Base-by-base conservation (phyloP, 768 basidiomycete species). In the Russula earlei region DNA sequence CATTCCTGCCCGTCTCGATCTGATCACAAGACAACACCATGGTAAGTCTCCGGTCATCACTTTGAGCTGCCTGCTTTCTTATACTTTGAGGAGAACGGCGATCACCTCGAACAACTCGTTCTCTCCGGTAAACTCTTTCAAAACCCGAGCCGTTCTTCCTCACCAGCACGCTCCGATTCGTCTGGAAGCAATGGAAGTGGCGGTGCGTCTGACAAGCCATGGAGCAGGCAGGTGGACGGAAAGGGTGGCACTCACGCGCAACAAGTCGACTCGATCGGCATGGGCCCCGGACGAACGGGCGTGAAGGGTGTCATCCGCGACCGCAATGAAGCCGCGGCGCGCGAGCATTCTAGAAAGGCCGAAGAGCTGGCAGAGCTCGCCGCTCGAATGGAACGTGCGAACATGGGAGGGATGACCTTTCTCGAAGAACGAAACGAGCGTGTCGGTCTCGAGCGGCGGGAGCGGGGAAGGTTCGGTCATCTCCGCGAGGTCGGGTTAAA, bases 271-370 rank as follows among this genome's bases (percentile, higher is more conserved):
- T 82, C 83, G 12, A 88, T 91, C 48, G 87, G 90, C 9, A 86
- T 91, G 85, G 87, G 84, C 4, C 86, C 86, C 10, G 89, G 89
- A 4, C 76, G 90, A 25, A 92, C 90, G 5, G 90, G 90, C 20
- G 90, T 91, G 45, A 92, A 92, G 62, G 89, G 90, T 24, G 90
- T 92, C 56, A 87, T 92, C 54, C 79, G 88, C 25, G 90, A 92
- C 69, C 77, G 81, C 29, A 74, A 82, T 55, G 90, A 92, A 64
- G 87, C 87, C 3, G 75, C 72, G 22, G 68, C 73, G 48, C 65
- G 82, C 20, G 74, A 77, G 48, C 76, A 78, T n/a, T 75, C 77
- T 24, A 79, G 77, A 60, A 73, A 73, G 11, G 74, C 73, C 4
- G 70, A 68, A 17, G 83, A 86, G 53, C 66, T 82, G 31, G 75